Base-by-base conservation (phyloP, 306 rosid species). In the Fragaria iinumae region DNA sequence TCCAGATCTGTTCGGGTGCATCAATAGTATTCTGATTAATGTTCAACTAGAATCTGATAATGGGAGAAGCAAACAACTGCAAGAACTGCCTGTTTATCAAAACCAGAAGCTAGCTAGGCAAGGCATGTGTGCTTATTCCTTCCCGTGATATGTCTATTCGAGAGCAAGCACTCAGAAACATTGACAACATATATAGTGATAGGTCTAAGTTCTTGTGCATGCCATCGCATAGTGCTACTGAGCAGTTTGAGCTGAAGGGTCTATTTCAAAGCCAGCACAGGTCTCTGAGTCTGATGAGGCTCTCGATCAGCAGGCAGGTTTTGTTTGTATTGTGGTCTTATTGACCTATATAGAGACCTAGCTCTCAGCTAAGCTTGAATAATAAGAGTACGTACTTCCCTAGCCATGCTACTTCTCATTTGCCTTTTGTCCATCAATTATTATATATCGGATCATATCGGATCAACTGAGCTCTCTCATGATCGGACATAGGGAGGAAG, bases 231-330 rank as follows among this genome's bases (percentile, higher is more conserved):
- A 60, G 10, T 32, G 36, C 60, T 11, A 60, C 20, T 13, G 67
- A 29, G 36, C 67, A 62, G 8, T 29, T 27, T 29, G 41, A 29
- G 43, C 77, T 85, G 93, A 89, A 79, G 79, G 83, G 93, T 87
- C 88, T 81, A 89, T 81, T 85, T 85, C 77, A 14, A 81, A 70
- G n/a, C 81, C 82, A 79, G 70, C 84, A 85, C 69, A 59, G 36
- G 39, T 67, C 71, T 77, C 21, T 64, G 39, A 34, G 41, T 27
- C 21, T 63, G 41, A 29, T 62, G 39, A 32, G 68, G 43, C 70
- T 65, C 48, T 62, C 41, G 20, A 25, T 36, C 47, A 36, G 47
- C 72, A 69, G 56, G 63, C 78, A 69, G 83, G 57, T 67, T 81
- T 69, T 87, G 88, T 85, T 85, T 83, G 76, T 38, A 65, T 79